Evolutionary conservation across 2,329 filamentous ascomycete species (phyloP), one percentile per base, ranked within the genome.

Genomic region (Harringtonia lauricola): DNA sequence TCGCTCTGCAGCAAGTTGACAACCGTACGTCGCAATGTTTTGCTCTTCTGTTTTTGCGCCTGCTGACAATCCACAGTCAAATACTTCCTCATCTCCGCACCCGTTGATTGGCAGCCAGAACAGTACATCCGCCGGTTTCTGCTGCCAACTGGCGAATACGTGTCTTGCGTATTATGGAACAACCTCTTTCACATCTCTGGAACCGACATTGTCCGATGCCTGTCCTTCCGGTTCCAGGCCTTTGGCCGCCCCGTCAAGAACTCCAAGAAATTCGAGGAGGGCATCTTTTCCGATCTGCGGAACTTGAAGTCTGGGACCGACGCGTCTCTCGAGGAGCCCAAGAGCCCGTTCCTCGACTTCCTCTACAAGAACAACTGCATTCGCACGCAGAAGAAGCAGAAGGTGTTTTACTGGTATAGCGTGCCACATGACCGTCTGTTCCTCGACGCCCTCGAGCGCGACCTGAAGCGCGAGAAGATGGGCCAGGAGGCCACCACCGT

Each of bases 341-440:
- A 98, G 75, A 96, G 90, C 67, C 83, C 86, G 2, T 98, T 98
- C 68, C 77, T 98, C 49, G 92, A 98, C 66, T 98, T 96, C 64
- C 74, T 98, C 36, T 98, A 98, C 79, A 98, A 98, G 76, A 98
- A 98, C 77, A 98, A 98, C 72, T 98, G 92, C 75, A 98, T 98
- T 56, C 83, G 92, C 55, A 98, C 92, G 31, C 92, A 98, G 66
- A 98, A 98, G 80, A 98, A 98, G 76, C 92, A 98, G 62, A 98
- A 98, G 73, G 92, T 98, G 52, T 98, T 98, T 60, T 98, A 96
- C 70, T 98, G 92, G 92, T 98, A 96, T 68, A 95, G 89, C 69
- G 92, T 98, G 39, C 92, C 92, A 2, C 92, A 98, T 63, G 92
- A 98, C 66, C 81, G 92, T 43, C 79, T 98, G 41, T 98, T 98